Evolutionary conservation across 371 early-diverging fungal species (phyloP), one percentile per base, ranked within the genome.

Genomic region (Apophysomyces elegans): DNA sequence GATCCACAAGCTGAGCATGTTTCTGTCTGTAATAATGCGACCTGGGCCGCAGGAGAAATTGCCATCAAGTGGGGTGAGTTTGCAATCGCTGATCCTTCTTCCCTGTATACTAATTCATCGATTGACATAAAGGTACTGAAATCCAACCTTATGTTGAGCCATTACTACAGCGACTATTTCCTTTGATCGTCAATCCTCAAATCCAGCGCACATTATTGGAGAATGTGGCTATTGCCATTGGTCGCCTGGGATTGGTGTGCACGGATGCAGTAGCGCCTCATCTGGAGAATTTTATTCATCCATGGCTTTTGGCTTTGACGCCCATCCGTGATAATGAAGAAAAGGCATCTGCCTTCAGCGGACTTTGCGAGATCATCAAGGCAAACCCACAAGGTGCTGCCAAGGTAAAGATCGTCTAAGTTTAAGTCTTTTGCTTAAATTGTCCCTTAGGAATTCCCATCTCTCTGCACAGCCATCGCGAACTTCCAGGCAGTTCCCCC

Each of bases 1-100:
- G 86, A 87, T 61, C 86, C 84, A 67, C 74, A 82, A 66, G 78
- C 81, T 12, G 88, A 90, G 38, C 84, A 84, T 67, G 81, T 90
- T 43, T 84, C 87, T 44, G 91, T 92, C 16, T 90, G 91, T 79
- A 97, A 96, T 77, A 97, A 97, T 74, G 96, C 96, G 7, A 85
- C 91, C 3, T 97, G 98, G 98, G 92, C 96, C 6, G 91, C 89
- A 14, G 98, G 96, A 61, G 97, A 97, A 83, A 93, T 97, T 70
- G 90, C 96, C 9, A 79, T 96, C 32, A 86, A 93, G 74, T 86
- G 83, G 58, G 87, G 84, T 60, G 72, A 72, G 44, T 72, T 18
- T 46, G 21, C 26, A 18, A 18, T 4, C 14, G 32, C 32, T 26
- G 32, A 2, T 16, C 37, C 9, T 36, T n/a, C 37, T 37, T 45